These are phyloP conservation scores for Chlamydomonas incerta DNA, from an alignment of 139 green algal species.

Conservation along the genomic window DNA sequence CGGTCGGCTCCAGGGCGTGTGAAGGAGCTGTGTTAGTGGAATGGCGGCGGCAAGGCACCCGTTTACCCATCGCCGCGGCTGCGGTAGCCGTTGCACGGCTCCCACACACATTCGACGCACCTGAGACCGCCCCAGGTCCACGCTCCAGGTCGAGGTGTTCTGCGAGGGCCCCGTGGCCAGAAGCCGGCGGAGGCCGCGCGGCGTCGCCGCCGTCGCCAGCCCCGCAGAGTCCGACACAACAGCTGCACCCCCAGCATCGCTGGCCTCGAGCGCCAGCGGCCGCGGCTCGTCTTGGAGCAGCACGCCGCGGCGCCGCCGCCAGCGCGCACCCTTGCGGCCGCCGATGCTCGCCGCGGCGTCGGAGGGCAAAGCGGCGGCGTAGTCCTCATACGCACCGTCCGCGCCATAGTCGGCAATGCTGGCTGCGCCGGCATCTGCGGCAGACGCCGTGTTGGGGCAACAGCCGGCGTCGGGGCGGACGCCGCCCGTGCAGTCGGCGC, in stretches of 20 bases:
- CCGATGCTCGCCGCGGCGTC: too few relatives aligned
- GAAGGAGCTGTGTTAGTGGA: too few relatives aligned
- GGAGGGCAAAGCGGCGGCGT: neutral
- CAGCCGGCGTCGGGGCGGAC: too few relatives aligned
- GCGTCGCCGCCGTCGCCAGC: neutral
- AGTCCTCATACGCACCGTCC: neutral
- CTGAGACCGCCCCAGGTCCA: neutral
- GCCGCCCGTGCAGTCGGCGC: too few relatives aligned
- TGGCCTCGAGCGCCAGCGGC: neutral
- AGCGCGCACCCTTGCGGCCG: neutral
- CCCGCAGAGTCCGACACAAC: neutral
- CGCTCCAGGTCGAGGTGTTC: slow-evolving; percentile 1
- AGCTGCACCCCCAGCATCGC: neutral
- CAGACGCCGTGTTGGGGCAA: too few relatives aligned
- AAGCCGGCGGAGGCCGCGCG: neutral
- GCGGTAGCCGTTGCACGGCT: too few relatives aligned
- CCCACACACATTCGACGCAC: too few relatives aligned
- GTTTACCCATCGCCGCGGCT: too few relatives aligned
- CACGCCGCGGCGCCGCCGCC: too few relatives aligned
- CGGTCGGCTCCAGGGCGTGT: too few relatives aligned
- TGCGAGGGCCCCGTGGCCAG: neutral
- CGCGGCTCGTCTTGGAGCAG: neutral
- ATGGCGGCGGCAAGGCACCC: too few relatives aligned
- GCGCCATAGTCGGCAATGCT: neutral
- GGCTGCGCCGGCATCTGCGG: too few relatives aligned